These are phyloP conservation scores for Colletotrichum tabaci DNA, from an alignment of 2,329 filamentous ascomycete genomes.

Conservation along the genomic window DNA sequence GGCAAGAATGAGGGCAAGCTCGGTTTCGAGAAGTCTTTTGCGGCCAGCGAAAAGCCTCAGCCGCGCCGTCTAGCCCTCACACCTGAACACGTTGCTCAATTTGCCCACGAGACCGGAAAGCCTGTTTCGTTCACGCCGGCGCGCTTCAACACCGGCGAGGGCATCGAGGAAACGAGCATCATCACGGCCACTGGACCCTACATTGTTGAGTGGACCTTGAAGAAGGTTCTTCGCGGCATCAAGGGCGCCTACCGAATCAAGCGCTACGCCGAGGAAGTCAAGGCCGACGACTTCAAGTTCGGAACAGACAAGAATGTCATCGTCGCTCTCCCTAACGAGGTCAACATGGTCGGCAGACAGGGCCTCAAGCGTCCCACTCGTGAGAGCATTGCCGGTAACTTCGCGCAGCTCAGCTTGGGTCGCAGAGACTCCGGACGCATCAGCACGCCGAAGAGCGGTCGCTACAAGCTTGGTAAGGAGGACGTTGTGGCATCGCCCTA, in stretches of 20 bases:
- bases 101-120: conserved; percentile 94
- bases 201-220: conserved; percentile 95
- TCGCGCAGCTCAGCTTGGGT: conserved; percentile 60
- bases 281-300: conserved; percentile 98
- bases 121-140: conserved; percentile 91
- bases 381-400: conserved; percentile 86
- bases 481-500: conserved; percentile 85
- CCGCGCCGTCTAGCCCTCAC: conserved; percentile 90
- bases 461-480: conserved; percentile 82
- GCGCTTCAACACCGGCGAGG: conserved; percentile 92
- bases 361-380: conserved; percentile 89
- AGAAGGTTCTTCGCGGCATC: conserved; percentile 85
- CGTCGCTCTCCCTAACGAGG: conserved; percentile 95
- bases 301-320: conserved; percentile 98
- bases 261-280: conserved; percentile 94
- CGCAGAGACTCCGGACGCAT: conserved; percentile 67
- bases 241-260: conserved; percentile 97
- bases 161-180: conserved; percentile 89
- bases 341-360: conserved; percentile 95
- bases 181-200: conserved; percentile 97
- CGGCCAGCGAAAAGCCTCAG: conserved; percentile 93
- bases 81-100: conserved; percentile 94
- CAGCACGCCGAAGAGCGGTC: conserved; percentile 67
- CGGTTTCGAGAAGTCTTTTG: conserved; percentile 95
- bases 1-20: conserved; percentile 98